A percentile compares a stretch with the other conserved stretches of the same genome.
Evolutionary conservation across 805 yeast genomes (phyloP).

Genomic region (Saccharomycopsis vini): DNA sequence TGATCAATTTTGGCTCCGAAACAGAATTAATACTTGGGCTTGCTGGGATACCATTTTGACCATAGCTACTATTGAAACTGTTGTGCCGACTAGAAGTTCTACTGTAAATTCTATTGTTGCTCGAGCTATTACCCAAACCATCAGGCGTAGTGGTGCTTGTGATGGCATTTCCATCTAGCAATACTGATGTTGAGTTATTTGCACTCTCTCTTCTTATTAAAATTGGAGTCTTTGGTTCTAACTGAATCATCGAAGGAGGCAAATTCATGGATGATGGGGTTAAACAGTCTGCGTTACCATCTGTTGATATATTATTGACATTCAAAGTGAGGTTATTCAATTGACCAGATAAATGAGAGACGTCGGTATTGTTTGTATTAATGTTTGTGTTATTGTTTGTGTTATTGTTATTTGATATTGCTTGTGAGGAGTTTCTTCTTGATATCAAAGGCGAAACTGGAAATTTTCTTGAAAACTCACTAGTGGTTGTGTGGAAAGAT

Average conservation of each 20-base stretch:
- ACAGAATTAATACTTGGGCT: too few relatives aligned
- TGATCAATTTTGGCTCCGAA: too few relatives aligned
- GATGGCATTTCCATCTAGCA: slow-evolving; percentile 24
- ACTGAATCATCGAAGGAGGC: slow-evolving; percentile 62
- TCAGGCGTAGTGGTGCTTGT: slow-evolving; percentile 21
- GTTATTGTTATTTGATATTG: slow-evolving; percentile 5
- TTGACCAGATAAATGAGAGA: neutral
- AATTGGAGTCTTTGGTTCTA: slow-evolving; percentile 69
- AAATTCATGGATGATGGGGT: slow-evolving; percentile 21
- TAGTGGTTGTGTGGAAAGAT: slow-evolving; percentile 26
- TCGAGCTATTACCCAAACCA: slow-evolving; percentile 10
- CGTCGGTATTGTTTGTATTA: slow-evolving; percentile 8
- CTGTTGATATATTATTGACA: slow-evolving; percentile 22
- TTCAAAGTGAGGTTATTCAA: slow-evolving; percentile 10
- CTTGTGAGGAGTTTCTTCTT: slow-evolving; percentile 21
- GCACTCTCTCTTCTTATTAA: slow-evolving; percentile 45
- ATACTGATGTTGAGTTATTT: slow-evolving; percentile 24
- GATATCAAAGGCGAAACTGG: slow-evolving; percentile 14
- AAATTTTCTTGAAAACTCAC: slow-evolving; percentile 21
- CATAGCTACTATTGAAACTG: slow-evolving; percentile 10
- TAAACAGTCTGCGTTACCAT: slow-evolving; percentile 22
- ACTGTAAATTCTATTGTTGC: slow-evolving; percentile 5
- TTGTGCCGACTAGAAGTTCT: slow-evolving; percentile 14
- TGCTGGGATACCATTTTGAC: too few relatives aligned
- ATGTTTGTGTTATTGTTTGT: neutral